Percentiles rank a stretch among this genome's conserved stretches.
Evolutionary conservation across 805 yeast genomes (phyloP).

Genomic region (Lachancea cidri): DNA sequence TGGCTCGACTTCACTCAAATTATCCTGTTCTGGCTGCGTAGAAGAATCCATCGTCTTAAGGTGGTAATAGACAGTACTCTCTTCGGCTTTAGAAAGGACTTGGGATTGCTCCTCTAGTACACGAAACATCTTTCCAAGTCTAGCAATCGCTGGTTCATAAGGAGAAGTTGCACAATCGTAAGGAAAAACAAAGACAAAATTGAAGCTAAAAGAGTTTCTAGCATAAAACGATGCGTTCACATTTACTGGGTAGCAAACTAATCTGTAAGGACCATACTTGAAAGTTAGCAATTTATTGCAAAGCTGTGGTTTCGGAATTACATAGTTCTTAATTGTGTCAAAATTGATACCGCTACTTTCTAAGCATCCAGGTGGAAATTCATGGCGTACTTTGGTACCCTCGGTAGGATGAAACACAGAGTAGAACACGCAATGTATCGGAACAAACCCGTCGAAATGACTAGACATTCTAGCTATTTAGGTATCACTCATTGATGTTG

Average conservation of each 20-base stretch:
- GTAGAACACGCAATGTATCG: slow-evolving; percentile 84
- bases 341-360: slow-evolving; percentile 53
- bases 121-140: slow-evolving; percentile 83
- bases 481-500: background rate
- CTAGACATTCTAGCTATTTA: slow-evolving; percentile 16
- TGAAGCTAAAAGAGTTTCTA: slow-evolving; percentile 88
- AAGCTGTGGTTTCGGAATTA: slow-evolving; percentile 88
- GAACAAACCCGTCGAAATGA: slow-evolving; percentile 63
- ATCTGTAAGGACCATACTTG: slow-evolving; percentile 61
- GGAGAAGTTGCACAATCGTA: slow-evolving; percentile 77
- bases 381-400: slow-evolving; percentile 87
- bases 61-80: slow-evolving; percentile 36
- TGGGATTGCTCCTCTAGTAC: slow-evolving; percentile 88
- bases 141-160: slow-evolving; percentile 76
- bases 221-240: slow-evolving; percentile 71
- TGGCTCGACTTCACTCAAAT: background rate
- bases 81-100: slow-evolving; percentile 54
- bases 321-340: slow-evolving; percentile 80
- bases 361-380: slow-evolving; percentile 69
- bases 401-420: slow-evolving; percentile 93
- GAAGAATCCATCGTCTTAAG: slow-evolving; percentile 16
- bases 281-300: slow-evolving; percentile 79
- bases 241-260: slow-evolving; percentile 86
- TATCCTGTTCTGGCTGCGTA: slow-evolving; percentile 4
- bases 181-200: slow-evolving; percentile 86